phyloP scores from a whole-genome alignment of 108 stramenopile species.

The Conticribra weissflogii region DNA sequence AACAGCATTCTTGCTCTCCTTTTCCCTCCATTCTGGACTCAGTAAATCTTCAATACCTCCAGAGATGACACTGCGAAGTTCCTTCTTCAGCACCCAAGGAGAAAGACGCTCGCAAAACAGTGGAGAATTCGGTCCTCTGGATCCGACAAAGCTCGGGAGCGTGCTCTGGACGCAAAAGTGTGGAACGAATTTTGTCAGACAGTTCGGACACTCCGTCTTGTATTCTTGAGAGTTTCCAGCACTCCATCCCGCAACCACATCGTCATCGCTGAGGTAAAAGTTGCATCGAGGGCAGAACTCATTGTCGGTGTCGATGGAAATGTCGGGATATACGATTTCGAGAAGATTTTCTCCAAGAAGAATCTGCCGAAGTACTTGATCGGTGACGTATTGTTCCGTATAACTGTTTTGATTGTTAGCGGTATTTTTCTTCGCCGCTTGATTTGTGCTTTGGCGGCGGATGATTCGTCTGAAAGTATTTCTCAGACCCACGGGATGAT shows the following conservation, averaged over 20 bases:
- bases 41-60: conserved; percentile 78
- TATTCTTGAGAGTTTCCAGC: conserved; percentile 79
- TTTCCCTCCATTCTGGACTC: conserved; percentile 71
- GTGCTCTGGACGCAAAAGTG: conserved; percentile 85
- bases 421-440: not conserved
- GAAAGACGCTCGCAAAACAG: conserved; percentile 82
- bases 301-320: conserved; percentile 82
- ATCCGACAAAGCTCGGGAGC: conserved; percentile 71
- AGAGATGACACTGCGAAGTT: conserved; percentile 77
- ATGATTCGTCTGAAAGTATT: conserved; percentile 48
- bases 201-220: conserved; percentile 78
- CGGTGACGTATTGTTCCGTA: conserved; percentile 60
- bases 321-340: conserved; percentile 80
- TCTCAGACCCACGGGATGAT: conserved; percentile 47
- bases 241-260: conserved; percentile 80
- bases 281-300: conserved; percentile 84
- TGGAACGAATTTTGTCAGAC: conserved; percentile 77
- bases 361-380: conserved; percentile 75
- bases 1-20: conserved; percentile 79
- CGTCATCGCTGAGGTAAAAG: conserved; percentile 73
- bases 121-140: conserved; percentile 72
- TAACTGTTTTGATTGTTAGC: conserved; percentile 12
- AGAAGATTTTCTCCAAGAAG: conserved; percentile 80
- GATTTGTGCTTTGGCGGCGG: conserved; percentile 16
- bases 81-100: conserved; percentile 88